These are phyloP conservation scores for Pulveroboletus sp. DNA, from an alignment of 768 basidiomycete species.

Conservation along the genomic window DNA sequence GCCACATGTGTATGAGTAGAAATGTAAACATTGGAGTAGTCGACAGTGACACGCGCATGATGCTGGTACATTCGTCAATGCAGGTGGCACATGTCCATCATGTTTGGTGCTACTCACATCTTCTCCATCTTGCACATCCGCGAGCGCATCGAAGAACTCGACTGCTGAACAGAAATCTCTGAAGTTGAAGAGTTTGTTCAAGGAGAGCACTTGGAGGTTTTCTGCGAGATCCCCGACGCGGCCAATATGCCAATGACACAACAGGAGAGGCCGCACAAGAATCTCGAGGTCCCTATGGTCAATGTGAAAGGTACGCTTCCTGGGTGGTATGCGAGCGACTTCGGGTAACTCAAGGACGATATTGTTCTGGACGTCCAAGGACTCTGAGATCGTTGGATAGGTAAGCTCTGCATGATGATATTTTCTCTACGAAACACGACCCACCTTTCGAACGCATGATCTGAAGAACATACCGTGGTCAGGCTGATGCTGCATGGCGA, in stretches of 20 bases:
- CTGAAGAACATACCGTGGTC: conserved; percentile 5
- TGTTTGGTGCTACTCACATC: conserved; percentile 20
- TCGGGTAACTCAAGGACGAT: conserved; percentile 16
- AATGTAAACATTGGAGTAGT: conserved; percentile 22
- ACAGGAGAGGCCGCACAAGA: conserved; percentile 36
- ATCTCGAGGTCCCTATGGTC: conserved; percentile 26
- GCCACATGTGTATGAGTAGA: conserved; percentile 28
- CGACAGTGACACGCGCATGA: conserved; percentile 28
- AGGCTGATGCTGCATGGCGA: not conserved
- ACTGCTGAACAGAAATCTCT: conserved; percentile 21
- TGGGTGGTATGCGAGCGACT: conserved; percentile 26
- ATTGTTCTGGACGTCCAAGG: conserved; percentile 14
- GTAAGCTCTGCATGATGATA: not conserved
- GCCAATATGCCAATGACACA: conserved; percentile 25
- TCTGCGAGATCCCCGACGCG: conserved; percentile 6
- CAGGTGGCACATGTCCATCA: not conserved
- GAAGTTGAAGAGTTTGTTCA: conserved; percentile 29
- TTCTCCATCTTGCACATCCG: conserved; percentile 27
- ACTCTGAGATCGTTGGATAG: conserved; percentile 10
- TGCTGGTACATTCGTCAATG: conserved; percentile 18
- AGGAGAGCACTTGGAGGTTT: conserved; percentile 13
- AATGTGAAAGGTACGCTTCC: conserved; percentile 34
- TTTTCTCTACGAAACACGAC: not conserved
- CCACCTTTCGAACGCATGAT: conserved; percentile 20
- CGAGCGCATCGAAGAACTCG: conserved; percentile 28